Base-by-base conservation (phyloP, 179 eudicot genomes). In the Silene vulgaris region DNA sequence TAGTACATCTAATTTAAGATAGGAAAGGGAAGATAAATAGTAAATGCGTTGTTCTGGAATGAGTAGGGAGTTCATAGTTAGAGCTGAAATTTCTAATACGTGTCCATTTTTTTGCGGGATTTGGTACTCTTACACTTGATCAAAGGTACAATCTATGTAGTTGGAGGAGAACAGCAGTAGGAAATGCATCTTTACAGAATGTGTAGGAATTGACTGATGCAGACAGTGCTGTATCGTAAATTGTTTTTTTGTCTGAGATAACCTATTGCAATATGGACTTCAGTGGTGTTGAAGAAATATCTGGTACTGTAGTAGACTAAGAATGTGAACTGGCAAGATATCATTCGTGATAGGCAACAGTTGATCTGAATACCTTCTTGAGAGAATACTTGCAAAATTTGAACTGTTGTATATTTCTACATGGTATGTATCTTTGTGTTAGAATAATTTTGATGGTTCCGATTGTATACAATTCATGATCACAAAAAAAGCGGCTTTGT, bases 401-500 rank as follows among this genome's bases (percentile, higher is more conserved):
- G 35, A 32, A 69, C 50, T 35, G 28, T 56, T 35, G 8, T 65
- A 80, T 75, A 45, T 65, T 43, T 80, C 79, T 80, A 74, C 73
- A 74, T n/a, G 69, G 62, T 70, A 11, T 77, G 74, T 66, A 59
- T 73, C 61, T 32, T 20, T 70, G 45, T 71, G 28, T 48, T 81
- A 35, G 75, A 67, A 60, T 48, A 69, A 70, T 20, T 30, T 61
- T 61, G 20, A 72, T 43, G 35, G 50, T 56, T 74, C 30, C 71
- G 71, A 62, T 29, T 78, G 79, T 75, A 75, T 82, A 78, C 77
- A 71, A 45, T 66, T 48, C 77, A 65, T 69, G 74, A 76, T 70
- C 73, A 82, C 72, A 69, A 69, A 45, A 43, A 69, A 40, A 40
- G 28, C 37, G 65, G 73, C 45, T 82, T 68, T 72, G 73, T 79